These are phyloP conservation scores for Starmerella floris DNA, from an alignment of 805 yeast genomes.

Conservation along the genomic window DNA sequence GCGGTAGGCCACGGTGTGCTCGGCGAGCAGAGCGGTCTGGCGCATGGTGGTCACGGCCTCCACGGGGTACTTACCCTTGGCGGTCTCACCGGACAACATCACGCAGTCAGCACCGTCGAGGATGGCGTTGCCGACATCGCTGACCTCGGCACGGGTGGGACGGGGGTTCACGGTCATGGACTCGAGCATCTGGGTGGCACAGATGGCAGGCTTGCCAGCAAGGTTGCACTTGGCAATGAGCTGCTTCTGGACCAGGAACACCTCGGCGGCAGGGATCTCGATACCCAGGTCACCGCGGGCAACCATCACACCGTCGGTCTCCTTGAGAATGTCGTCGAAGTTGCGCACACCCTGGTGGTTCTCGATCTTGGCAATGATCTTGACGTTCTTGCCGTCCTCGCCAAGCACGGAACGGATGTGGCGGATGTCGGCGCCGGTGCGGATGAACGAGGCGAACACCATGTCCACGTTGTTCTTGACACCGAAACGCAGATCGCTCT, in stretches of 20 bases:
- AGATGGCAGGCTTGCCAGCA: constrained; percentile 98
- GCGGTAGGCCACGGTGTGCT: constrained; percentile 86
- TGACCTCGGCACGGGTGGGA: constrained; percentile 99
- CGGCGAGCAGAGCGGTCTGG: constrained; percentile 91
- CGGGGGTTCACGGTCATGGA: constrained; percentile 99
- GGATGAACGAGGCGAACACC: constrained; percentile 96
- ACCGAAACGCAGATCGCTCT: constrained; percentile 83
- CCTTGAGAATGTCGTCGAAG: constrained; percentile 87
- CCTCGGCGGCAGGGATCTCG: constrained; percentile 98
- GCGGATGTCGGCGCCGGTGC: constrained; percentile 79
- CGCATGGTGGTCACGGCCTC: constrained; percentile 99
- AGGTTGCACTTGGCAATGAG: constrained; percentile 97
- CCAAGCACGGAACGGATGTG: constrained; percentile 91
- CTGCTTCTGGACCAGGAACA: constrained; percentile 96
- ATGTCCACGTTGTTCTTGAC: constrained; percentile 95
- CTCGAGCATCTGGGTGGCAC: constrained; percentile 99
- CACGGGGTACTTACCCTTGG: constrained; percentile 96
- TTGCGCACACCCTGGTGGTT: constrained; percentile 99
- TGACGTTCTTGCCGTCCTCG: constrained; percentile 91
- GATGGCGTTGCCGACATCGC: constrained; percentile 98
- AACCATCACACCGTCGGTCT: constrained; percentile 99
- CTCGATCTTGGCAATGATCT: constrained; percentile 95
- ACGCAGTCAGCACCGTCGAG: constrained; percentile 99
- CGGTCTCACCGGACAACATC: constrained; percentile 98
- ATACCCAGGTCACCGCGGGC: constrained; percentile 99